Conservation (phyloP, 108 stramenopile species). For the Mayamaea pseudoterrestris region DNA sequence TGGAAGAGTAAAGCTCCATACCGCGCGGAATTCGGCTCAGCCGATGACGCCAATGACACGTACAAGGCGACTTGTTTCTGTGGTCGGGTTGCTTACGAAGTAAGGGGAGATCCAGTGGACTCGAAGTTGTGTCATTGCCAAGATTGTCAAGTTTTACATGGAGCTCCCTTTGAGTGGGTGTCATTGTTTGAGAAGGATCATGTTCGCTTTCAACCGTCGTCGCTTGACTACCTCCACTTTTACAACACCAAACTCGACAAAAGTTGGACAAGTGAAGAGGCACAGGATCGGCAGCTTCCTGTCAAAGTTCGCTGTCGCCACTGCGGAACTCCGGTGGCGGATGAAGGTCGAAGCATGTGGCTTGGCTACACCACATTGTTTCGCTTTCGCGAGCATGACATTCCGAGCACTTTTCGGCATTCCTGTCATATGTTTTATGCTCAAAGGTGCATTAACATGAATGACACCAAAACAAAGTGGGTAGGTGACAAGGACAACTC, state of each 20-base stretch:
- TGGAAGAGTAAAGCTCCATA: no score
- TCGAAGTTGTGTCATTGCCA: slow-evolving; percentile 5
- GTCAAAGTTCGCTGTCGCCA: slow-evolving; percentile 2
- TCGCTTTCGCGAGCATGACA: not conserved
- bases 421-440: slow-evolving; percentile 4
- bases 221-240: not conserved
- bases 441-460: slow-evolving; percentile 2
- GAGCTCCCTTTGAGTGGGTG: slow-evolving; percentile 10
- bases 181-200: slow-evolving; percentile 2
- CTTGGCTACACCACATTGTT: slow-evolving; percentile 5
- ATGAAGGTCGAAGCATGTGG: slow-evolving; percentile 9
- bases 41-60: no score
- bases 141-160: slow-evolving; percentile 3
- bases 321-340: slow-evolving; percentile 5
- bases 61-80: slow-evolving; percentile 6
- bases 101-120: not conserved
- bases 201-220: not conserved
- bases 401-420: slow-evolving; percentile 4
- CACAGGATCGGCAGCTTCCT: slow-evolving; percentile 1
- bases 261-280: not conserved
- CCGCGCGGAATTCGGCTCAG: no score
- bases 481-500: slow-evolving; percentile 1
- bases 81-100: slow-evolving; percentile 2
- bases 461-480: slow-evolving; percentile 5
- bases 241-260: not conserved